Conservation (phyloP, 345 rosid genomes). For the Syzygium oleosum region DNA sequence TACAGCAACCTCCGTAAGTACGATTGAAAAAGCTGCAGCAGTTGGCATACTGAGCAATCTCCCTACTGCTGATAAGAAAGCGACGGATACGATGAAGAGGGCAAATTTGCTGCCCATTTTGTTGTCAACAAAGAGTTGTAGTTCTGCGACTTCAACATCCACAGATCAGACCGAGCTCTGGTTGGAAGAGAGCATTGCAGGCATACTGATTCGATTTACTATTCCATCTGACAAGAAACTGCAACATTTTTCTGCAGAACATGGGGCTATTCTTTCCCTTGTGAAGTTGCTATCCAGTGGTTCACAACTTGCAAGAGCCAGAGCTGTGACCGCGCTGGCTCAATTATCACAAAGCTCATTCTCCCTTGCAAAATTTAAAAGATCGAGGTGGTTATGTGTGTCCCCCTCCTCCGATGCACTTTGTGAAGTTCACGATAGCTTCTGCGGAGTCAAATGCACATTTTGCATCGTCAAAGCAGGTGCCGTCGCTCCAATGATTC, state of each 20-base stretch:
- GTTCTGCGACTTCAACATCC: constrained; percentile 6
- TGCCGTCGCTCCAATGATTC: constrained; percentile 37
- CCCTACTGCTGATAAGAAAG: constrained; percentile 37
- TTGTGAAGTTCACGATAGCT: constrained; percentile 47
- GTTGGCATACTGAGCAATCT: constrained; percentile 51
- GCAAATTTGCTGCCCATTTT: constrained; percentile 34
- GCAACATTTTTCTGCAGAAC: constrained; percentile 42
- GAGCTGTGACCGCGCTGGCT: constrained; percentile 53
- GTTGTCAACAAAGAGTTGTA: constrained; percentile 21
- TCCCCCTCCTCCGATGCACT: constrained; percentile 26
- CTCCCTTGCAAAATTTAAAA: constrained; percentile 32
- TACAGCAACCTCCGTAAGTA: constrained; percentile 20
- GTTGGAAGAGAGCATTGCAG: constrained; percentile 36
- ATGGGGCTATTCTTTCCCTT: constrained; percentile 44
- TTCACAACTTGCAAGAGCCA: constrained; percentile 28
- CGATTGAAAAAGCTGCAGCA: constrained; percentile 44
- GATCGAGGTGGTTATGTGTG: constrained; percentile 33
- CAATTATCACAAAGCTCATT: constrained; percentile 55
- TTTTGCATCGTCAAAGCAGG: constrained; percentile 61
- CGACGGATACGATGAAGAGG: constrained; percentile 32
- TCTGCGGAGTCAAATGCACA: constrained; percentile 36
- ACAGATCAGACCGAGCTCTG: background rate
- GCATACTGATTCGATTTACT: constrained; percentile 44
- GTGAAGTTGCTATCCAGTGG: constrained; percentile 40
- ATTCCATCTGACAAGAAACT: constrained; percentile 49